phyloP scores from a whole-genome alignment of 352 stramenopile species.

The Peronosclerospora sorghi region DNA sequence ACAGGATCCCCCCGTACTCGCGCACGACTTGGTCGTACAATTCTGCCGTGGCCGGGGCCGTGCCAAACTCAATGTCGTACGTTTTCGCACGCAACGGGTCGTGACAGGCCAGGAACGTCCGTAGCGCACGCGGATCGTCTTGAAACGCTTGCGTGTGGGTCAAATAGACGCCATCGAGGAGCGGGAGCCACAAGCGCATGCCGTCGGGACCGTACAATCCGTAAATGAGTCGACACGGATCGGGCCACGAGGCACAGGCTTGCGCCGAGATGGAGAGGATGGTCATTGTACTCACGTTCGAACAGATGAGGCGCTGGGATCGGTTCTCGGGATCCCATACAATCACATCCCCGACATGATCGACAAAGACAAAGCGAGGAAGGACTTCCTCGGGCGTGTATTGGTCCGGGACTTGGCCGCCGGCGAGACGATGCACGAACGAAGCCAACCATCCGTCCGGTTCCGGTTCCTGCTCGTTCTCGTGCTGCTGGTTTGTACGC shows the following conservation, averaged over 20 bases:
- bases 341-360: slow-evolving; percentile 43
- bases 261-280: slow-evolving; percentile 32
- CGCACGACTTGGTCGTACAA: slow-evolving; percentile 59
- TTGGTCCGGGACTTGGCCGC: slow-evolving; percentile 56
- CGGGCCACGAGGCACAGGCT: slow-evolving; percentile 41
- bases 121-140: slow-evolving; percentile 27
- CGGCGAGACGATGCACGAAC: slow-evolving; percentile 47
- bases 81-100: slow-evolving; percentile 75
- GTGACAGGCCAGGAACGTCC: slow-evolving; percentile 68
- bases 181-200: slow-evolving; percentile 64
- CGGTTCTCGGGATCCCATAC: slow-evolving; percentile 70
- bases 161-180: slow-evolving; percentile 71
- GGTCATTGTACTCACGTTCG: slow-evolving; percentile 54
- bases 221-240: slow-evolving; percentile 48
- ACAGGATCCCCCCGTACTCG: slow-evolving; percentile 57
- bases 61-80: slow-evolving; percentile 73
- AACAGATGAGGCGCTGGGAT: slow-evolving; percentile 49
- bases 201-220: slow-evolving; percentile 64
- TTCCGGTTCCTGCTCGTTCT: slow-evolving; percentile 25
- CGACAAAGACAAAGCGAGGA: slow-evolving; percentile 51
- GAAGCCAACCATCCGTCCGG: slow-evolving; percentile 49
- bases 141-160: slow-evolving; percentile 47
- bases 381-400: slow-evolving; percentile 60
- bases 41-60: slow-evolving; percentile 41
- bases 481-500: slow-evolving; percentile 20